Percentiles rank a stretch among this genome's conserved stretches.
phyloP scores from a whole-genome alignment of 1,284 basidiomycete species.

The Athelia sp. region DNA sequence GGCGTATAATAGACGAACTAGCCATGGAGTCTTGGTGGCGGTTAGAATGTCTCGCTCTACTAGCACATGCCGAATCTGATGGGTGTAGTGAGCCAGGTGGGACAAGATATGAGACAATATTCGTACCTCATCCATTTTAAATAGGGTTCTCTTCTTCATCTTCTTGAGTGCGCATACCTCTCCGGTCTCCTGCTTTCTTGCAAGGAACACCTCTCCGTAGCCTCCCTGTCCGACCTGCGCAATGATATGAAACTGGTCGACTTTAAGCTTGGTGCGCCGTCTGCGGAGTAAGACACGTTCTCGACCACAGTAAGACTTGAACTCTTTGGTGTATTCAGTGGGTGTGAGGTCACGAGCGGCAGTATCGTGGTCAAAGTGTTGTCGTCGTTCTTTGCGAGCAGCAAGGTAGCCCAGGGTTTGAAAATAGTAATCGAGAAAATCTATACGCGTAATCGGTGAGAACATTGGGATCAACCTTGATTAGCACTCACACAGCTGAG shows the following conservation, averaged over 20 bases:
- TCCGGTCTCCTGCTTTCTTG: slow-evolving; percentile 86
- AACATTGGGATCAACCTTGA: slow-evolving; percentile 7
- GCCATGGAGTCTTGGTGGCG: slow-evolving; percentile 93
- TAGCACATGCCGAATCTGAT: slow-evolving; percentile 84
- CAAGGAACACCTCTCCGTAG: slow-evolving; percentile 93
- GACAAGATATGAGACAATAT: slow-evolving; percentile 5
- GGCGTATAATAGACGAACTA: slow-evolving; percentile 88
- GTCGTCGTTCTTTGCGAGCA: slow-evolving; percentile 75
- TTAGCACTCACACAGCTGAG: slow-evolving; percentile 78
- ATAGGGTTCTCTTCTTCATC: slow-evolving; percentile 88
- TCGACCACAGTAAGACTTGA: slow-evolving; percentile 86
- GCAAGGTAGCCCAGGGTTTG: slow-evolving; percentile 86
- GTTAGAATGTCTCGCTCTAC: slow-evolving; percentile 97
- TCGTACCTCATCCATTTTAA: slow-evolving; percentile 93
- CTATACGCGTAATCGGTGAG: slow-evolving; percentile 32
- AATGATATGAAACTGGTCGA: slow-evolving; percentile 93
- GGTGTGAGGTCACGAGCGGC: slow-evolving; percentile 54
- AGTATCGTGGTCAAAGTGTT: slow-evolving; percentile 83
- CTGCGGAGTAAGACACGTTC: slow-evolving; percentile 89
- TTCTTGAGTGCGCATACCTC: slow-evolving; percentile 96
- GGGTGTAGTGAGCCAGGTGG: slow-evolving; percentile 1
- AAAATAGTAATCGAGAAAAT: slow-evolving; percentile 95
- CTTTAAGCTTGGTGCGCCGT: slow-evolving; percentile 79
- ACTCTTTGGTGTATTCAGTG: slow-evolving; percentile 71
- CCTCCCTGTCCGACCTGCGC: slow-evolving; percentile 98